Base-by-base conservation (phyloP, 768 basidiomycete species). In the Myochromella boudieri region DNA sequence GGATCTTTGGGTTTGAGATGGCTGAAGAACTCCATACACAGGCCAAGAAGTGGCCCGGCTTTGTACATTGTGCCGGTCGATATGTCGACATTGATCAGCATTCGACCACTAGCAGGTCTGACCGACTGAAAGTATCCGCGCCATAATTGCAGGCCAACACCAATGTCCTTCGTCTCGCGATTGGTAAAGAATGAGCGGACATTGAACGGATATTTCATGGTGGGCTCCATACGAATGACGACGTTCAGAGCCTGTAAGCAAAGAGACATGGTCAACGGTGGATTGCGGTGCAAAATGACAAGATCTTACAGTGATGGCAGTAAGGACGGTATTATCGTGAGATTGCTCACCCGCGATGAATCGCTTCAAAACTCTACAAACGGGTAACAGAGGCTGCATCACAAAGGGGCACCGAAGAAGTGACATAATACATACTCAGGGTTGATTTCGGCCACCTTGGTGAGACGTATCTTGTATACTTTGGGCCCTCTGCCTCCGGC, bases 81-180 rank as follows among this genome's bases (percentile, higher is more conserved):
- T 44, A 87, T 88, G 49, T 87, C 85, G 54, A 87, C 73, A 42
- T 88, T 87, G 60, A 87, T 76, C 12, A 68, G 62, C 68, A 87
- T 77, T 4, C 66, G 68, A 3, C 77, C 78, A 26, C 77, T 73
- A 0, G 76, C 83, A 12, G 85, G 85, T 12, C 85, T 72, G 7
- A 86, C 76, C 0, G 81, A 83, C 57, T 86, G 85, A 62, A 87
- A 87, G 48, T 86, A 87, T 0, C 85, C 85, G 2, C 85, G 74
- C 85, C 85, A 87, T 2, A 87, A 65, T 10, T 77, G 69, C 4
- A 87, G 69, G 1, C 85, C 85, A 15, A 42, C 33, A 21, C 72
- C 72, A 10, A 75, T 69, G 49, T 71, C 68, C 52, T 74, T 78
- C 9, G 68, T 74, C 54, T 83, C 85, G 1, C 63, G 61, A 32